Evolutionary conservation across 495 filamentous ascomycete species (phyloP), one percentile per base, ranked within the genome.

Genomic region (Neurospora sp.): DNA sequence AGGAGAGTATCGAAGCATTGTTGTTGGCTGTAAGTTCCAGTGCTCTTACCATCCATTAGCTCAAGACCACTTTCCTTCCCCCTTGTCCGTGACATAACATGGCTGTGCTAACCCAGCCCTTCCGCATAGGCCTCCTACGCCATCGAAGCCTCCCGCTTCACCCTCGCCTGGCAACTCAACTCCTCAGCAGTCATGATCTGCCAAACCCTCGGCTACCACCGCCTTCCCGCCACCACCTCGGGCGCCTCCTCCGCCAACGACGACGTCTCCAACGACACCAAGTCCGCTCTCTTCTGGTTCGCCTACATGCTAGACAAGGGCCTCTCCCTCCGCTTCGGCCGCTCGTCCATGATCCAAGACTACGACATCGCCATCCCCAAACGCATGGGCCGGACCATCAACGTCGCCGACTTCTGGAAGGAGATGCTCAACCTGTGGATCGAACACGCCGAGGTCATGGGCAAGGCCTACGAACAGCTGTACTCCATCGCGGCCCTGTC

Each of bases 201-300:
- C 77, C 88, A 90, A 73, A 88, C 83, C 0, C 83, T 91, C 0
- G 91, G 90, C 14, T 91, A 89, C 72, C 89, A 93, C 75, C 88
- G 89, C 27, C 77, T 83, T 1, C 83, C 84, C 8, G 83, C 83
- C 1, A 85, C 88, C 82, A 31, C 12, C 83, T 22, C 39, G 31
- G 37, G 40, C 22, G 53, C 39, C 22, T 27, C 39, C 35, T 27
- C 31, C 65, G 65, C 16, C 37, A 59, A n/a, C 42, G 35, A 86
- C 20, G 73, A 85, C 61, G 85, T 89, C 61, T 78, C 82, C 38
- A 81, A 80, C 37, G 79, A 83, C 9, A 72, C 82, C 39, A 83
- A 83, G 69, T 78, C 80, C 0, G 71, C 83, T 3, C 73, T 90
- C 11, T 93, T 93, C 76, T 93, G 90, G 90, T 84, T 87, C 20